Evolutionary conservation across 164 flowering plant genomes (phyloP), one percentile per base, ranked within the genome.

Genomic region (Saururus chinensis): DNA sequence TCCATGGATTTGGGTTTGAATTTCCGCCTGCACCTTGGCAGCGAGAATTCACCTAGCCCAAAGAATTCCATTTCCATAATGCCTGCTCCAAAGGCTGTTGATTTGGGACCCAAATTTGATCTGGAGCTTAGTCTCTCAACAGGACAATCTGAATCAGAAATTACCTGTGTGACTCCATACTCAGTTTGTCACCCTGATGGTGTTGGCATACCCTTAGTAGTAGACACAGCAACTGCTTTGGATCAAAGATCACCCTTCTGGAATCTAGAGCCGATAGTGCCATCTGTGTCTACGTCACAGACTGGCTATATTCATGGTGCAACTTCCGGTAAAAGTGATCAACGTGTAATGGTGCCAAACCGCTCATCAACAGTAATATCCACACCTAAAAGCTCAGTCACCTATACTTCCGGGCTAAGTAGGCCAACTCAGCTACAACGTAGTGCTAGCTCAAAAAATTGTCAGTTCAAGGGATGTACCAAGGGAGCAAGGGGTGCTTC

Each of bases 401-500:
- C 90, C 77, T 85, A 84, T 76, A 69, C 83, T 81, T 87, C 88
- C 64, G 84, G 81, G 84, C 70, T 80, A 68, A 73, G 82, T 40
- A 80, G 77, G 57, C 83, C 60, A 57, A 80, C 74, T 48, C 73
- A 70, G 24, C 45, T 19, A 13, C 73, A 55, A 40, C 76, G 66
- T 42, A 63, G 60, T 48, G 41, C 66, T 23, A 49, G 71, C 73
- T 70, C 86, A 42, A 92, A 87, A 70, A 76, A 66, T 40, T 92
- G 98, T 70, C 91, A 86, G 77, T 78, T 86, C 59, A 75, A 73
- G 68, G 98, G 93, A 70, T 92, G 98, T 74, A 78, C 75, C 62
- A 92, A 87, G 77, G 96, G 98, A 53, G 98, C 98, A 53, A 89
- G 98, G 73, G 98, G 98, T 67, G 95, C 98, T 59, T 89, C 98